Base-by-base conservation (phyloP, 306 rosid genomes). In the Hylodesmum podocarpum region DNA sequence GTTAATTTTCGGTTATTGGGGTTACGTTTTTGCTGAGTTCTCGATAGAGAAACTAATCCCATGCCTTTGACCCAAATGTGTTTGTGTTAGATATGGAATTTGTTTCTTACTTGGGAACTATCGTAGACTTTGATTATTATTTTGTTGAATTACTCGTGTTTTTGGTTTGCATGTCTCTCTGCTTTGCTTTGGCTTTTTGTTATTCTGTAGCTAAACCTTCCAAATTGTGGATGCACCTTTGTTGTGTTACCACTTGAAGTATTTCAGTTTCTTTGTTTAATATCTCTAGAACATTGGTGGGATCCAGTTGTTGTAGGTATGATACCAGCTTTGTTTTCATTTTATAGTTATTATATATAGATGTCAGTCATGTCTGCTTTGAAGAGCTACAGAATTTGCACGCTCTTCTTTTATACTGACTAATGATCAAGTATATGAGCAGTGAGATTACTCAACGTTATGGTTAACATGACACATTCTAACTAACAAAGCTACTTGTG, bases 11-110 rank as follows among this genome's bases (percentile, higher is more conserved):
- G 44, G 54, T 49, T 39, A 7, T 33, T 59, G 7, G 21, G 54
- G 63, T 27, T 69, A 54, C 31, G 16, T 51, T 28, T 28, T 43
- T 46, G 54, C 27, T 36, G n/a, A 41, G 31, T 72, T 34, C 69
- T 70, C 27, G 1, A 44, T 61, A 11, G 27, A 39, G 63, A 71
- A 70, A 53, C 24, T 36, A 3, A 41, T 19, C 33, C 24, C 18
- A 0, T 66, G 1, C 39, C 29, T 78, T 73, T 61, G 47, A 44
- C 76, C 79, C 36, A 67, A 62, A 43, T 75, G 33, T 79, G 55
- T 16, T 28, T 69, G 28, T 66, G 4, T 58, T 76, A 18, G 28
- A 22, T 31, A 75, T 31, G 58, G 61, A 62, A 59, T 66, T 51
- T 40, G 14, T 53, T 51, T 80, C 24, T 66, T 58, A 28, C 19